Percentiles rank a stretch among this genome's conserved stretches.
Conservation (phyloP, 1,284 basidiomycete genomes). For the Veloboletus limbatus region DNA sequence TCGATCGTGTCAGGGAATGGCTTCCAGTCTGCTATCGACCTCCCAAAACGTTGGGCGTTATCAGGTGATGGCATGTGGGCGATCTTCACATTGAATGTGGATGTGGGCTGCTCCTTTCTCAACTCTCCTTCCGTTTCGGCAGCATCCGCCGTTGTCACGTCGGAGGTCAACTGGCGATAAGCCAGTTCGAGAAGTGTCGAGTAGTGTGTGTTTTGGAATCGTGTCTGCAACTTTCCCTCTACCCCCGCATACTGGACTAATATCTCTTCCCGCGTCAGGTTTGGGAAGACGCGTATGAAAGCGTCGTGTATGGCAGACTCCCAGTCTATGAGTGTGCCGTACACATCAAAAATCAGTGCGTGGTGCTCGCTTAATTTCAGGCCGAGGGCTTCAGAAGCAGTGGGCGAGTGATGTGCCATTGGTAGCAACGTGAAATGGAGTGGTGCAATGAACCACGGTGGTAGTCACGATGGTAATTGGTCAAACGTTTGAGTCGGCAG, state of each 20-base stretch:
- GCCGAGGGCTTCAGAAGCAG: background rate
- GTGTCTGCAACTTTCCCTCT: conserved; percentile 56
- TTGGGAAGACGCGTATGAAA: conserved; percentile 51
- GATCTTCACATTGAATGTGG: conserved; percentile 12
- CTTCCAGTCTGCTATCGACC: conserved; percentile 58
- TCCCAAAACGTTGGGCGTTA: conserved; percentile 44
- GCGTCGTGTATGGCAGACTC: conserved; percentile 59
- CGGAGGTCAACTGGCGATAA: conserved; percentile 33
- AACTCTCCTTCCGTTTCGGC: background rate
- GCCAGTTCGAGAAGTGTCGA: conserved; percentile 47
- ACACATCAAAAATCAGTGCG: conserved; percentile 63
- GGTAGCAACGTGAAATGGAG: background rate
- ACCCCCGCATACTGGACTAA: conserved; percentile 51
- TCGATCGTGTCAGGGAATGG: conserved; percentile 63
- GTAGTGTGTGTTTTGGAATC: conserved; percentile 59
- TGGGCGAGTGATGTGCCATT: conserved; percentile 19
- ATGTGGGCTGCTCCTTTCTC: background rate
- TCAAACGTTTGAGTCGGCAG: background rate
- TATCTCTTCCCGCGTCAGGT: conserved; percentile 46
- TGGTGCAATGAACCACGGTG: background rate
- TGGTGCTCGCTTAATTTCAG: conserved; percentile 19
- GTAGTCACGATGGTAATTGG: background rate
- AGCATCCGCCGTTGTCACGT: background rate
- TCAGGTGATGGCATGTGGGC: too few relatives aligned
- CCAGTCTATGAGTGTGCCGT: conserved; percentile 73